Base-by-base conservation (phyloP, 2,329 filamentous ascomycete genomes). In the Byssothecium circinans region DNA sequence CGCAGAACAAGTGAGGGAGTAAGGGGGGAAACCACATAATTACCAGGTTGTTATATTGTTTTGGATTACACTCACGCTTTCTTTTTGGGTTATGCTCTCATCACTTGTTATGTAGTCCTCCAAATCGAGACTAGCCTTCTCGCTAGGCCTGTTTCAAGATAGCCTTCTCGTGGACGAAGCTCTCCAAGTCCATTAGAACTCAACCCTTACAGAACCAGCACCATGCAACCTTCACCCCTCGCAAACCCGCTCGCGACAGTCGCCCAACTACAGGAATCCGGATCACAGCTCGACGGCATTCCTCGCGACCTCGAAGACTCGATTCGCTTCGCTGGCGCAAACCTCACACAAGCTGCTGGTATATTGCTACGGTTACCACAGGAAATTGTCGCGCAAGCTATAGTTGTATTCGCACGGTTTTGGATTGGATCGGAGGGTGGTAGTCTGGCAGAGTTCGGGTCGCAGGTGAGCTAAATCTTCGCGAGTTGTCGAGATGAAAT, bases 301-400 rank as follows among this genome's bases (percentile, higher is more conserved):
- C 86, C 88, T 1, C 72, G 74, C 25, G 84, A 89, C 54, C 75
- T 92, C 12, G 87, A 89, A 68, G 84, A 88, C 64, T 81, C 82
- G 53, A 77, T 91, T 53, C 85, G 87, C 60, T 87, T 85, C 68
- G 80, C 85, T 44, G 85, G 86, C 29, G 84, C 88, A 65, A 81
- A 82, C 58, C 80, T 92, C 35, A 89, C 87, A 2, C 89, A 94
- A 71, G 84, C 86, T 18, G 87, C 88, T 10, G 89, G 89, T 23
- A 80, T 95, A 41, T 81, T 97, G 15, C 80, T 99, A 2, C 83
- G 89, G 39, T 78, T 97, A 32, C 88, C 90, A 6, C 91, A 96
- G 67, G 89, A 91, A 58, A 83, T 89, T 32, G 89, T 94, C 32
- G 88, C 91, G 4, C 88, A 91, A 63, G 89, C 91, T 2, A 89